phyloP scores from a whole-genome alignment of 345 rosid genomes.

The Arabidopsis arenosa region DNA sequence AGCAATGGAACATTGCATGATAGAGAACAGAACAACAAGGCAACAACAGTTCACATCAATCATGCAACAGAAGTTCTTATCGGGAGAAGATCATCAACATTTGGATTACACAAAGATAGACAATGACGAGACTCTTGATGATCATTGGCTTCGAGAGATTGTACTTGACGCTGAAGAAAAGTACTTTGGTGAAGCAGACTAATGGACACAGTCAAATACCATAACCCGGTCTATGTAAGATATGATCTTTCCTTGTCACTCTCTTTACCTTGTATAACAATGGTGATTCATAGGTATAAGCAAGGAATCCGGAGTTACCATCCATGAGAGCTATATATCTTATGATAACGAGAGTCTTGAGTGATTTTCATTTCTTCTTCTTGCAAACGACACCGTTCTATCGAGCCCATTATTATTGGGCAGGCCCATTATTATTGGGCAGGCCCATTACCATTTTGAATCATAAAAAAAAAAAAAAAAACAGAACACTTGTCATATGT shows the following conservation, averaged over 20 bases:
- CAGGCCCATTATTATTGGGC: constrained; percentile 9
- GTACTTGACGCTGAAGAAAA: constrained; percentile 86
- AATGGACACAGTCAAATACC: constrained; percentile 3
- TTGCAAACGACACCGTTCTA: background rate
- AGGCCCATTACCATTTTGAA: background rate
- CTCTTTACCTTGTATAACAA: background rate
- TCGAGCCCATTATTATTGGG: background rate
- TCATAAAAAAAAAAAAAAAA: no score
- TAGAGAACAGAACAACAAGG: constrained; percentile 32
- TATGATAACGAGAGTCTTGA: no score
- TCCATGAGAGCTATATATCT: no score
- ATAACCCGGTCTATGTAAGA: background rate
- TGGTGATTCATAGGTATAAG: no score
- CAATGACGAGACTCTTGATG: constrained; percentile 82
- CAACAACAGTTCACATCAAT: constrained; percentile 55
- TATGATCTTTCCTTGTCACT: constrained; percentile 5
- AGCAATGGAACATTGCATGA: constrained; percentile 10
- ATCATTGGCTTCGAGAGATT: constrained; percentile 89
- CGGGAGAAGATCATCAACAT: constrained; percentile 90
- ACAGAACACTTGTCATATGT: no score
- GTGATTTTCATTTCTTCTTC: background rate
- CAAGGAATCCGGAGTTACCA: no score
- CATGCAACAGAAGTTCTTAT: constrained; percentile 93
- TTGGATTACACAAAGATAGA: constrained; percentile 91
- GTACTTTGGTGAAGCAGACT: constrained; percentile 62